Base-by-base conservation (phyloP, 1,139 yeast genomes). In the Suhomyces coccinellae region DNA sequence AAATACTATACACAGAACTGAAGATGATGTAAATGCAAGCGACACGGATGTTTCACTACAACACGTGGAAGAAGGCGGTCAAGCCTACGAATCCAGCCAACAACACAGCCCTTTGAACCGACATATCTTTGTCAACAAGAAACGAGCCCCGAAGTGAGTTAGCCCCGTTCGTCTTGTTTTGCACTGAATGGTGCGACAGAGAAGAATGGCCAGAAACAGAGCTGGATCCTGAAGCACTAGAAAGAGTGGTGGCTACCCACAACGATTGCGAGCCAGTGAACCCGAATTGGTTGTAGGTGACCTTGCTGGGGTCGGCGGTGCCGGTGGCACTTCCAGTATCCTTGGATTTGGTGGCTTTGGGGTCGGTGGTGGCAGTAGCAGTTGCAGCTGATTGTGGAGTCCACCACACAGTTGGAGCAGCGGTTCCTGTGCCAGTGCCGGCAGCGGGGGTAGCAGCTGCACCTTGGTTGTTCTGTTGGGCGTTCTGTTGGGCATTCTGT, bases 201-300 rank as follows among this genome's bases (percentile, higher is more conserved):
- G 64, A 54, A 9, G 38, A 20, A 20, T 20, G 24, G 24, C 24
- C 24, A 20, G 24, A 20, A 20, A 20, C 24, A 20, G 29, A 26
- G n/a, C 29, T 34, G 56, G 51, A 44, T 12, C 28, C 37, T 11
- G 44, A 35, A 2, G 20, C 40, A 11, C 48, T 42, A 12, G 57
- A 43, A 9, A 52, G 48, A 8, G 55, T 42, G 29, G 58, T 44
- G 8, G 52, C 34, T 28, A 51, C 52, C 78, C 78, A 73, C 3
- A 54, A 55, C 0, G 69, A 62, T 52, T 73, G 75, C 4, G 64
- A 53, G 0, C 78, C 78, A 3, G 75, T 68, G 53, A 73, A 73
- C 2, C 78, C 78, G 66, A 67, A 73, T 52, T 70, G 71, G 55
- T 73, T 73, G 57, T 62, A 67, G 4, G 68, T 54, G n/a, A 44